phyloP scores from a whole-genome alignment of 495 filamentous ascomycete species.

The Penicillium egyptiacum region DNA sequence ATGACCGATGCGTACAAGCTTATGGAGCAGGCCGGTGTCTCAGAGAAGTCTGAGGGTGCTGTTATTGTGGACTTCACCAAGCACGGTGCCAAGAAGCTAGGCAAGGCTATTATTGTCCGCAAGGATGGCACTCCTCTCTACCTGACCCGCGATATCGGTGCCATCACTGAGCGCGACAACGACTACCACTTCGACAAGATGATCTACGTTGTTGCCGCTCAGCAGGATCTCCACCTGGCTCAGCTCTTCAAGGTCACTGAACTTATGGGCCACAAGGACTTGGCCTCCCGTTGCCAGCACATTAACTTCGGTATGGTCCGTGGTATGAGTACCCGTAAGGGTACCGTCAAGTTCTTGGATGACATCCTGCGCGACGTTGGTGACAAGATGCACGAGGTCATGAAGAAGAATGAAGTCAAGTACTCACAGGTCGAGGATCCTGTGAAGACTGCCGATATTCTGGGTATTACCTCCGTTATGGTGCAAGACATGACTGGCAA shows the following conservation, averaged over 20 bases:
- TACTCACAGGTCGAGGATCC: constrained; percentile 65
- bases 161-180: constrained; percentile 60
- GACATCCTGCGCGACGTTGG: constrained; percentile 64
- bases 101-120: constrained; percentile 66
- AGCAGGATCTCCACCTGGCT: constrained; percentile 71
- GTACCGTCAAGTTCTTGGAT: constrained; percentile 69
- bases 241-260: constrained; percentile 72
- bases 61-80: constrained; percentile 85
- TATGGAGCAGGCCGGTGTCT: constrained; percentile 71
- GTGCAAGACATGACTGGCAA: constrained; percentile 71
- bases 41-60: constrained; percentile 83
- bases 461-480: constrained; percentile 70
- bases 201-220: constrained; percentile 71
- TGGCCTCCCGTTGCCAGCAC: constrained; percentile 63
- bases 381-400: constrained; percentile 72
- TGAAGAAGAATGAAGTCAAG: constrained; percentile 63
- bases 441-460: constrained; percentile 50
- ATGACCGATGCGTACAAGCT: constrained; percentile 65
- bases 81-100: constrained; percentile 65
- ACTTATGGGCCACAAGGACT: constrained; percentile 63
- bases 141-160: constrained; percentile 71
- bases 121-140: constrained; percentile 70
- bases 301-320: constrained; percentile 74
- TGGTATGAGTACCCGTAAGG: constrained; percentile 68
- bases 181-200: constrained; percentile 70